A percentile compares a stretch with the other conserved stretches of the same genome.
Conservation (phyloP, 176 grass and related monocot genomes). For the Carex scoparia region DNA sequence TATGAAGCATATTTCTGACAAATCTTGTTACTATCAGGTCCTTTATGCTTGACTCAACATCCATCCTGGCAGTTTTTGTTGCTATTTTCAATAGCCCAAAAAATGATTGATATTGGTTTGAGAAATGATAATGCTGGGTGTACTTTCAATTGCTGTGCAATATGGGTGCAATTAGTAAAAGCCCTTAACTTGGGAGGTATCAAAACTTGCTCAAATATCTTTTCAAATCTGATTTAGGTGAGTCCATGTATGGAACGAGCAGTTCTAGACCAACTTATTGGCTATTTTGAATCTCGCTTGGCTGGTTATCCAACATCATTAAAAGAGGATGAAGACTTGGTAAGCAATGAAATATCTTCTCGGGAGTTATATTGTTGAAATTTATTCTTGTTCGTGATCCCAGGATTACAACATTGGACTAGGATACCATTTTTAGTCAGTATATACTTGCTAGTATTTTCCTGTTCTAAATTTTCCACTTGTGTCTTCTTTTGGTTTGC, state of each 20-base stretch:
- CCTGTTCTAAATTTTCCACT: not conserved
- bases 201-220: not conserved
- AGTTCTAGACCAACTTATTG: slow-evolving; percentile 90
- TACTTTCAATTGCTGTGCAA: not conserved
- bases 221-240: slow-evolving; percentile 37
- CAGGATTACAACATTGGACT: not conserved
- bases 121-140: not conserved
- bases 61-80: not conserved
- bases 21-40: not conserved
- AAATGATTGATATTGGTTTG: not conserved
- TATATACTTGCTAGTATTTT: not conserved
- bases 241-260: slow-evolving; percentile 90
- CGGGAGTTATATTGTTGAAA: not conserved
- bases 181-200: not conserved
- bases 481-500: not conserved
- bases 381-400: not conserved
- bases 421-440: not conserved
- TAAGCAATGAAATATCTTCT: slow-evolving; percentile 34
- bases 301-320: slow-evolving; percentile 71
- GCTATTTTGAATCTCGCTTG: slow-evolving; percentile 80
- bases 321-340: slow-evolving; percentile 81
- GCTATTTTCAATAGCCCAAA: not conserved
- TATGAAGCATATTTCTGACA: not conserved
- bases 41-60: not conserved
- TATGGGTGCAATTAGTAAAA: not conserved